Percentiles rank a stretch among this genome's conserved stretches.
Conservation (phyloP, 2,329 filamentous ascomycete genomes). For the Chaetothyriales sp. region DNA sequence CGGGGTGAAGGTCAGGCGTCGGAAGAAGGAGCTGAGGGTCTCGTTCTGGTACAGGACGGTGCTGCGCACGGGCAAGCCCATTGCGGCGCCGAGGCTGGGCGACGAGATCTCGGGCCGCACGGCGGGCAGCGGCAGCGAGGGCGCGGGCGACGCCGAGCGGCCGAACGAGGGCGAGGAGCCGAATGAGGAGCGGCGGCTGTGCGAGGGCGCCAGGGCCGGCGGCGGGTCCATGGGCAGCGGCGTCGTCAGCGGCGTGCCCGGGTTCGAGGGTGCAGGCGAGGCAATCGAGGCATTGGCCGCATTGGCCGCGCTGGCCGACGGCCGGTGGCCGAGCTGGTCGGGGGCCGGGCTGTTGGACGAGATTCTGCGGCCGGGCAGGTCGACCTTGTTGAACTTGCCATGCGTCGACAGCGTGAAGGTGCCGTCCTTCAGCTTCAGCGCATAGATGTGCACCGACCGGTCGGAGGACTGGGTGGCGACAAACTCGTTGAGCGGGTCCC, state of each 20-base stretch:
- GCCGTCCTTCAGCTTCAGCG: constrained; percentile 87
- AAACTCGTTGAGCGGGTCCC: constrained; percentile 96
- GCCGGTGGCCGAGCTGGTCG: constrained; percentile 60
- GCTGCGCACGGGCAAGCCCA: constrained; percentile 58
- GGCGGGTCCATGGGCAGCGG: constrained; percentile 84
- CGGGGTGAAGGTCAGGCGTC: constrained; percentile 82
- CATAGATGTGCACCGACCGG: constrained; percentile 94
- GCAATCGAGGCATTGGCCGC: constrained; percentile 45
- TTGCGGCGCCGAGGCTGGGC: constrained; percentile 45
- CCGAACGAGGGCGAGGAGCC: constrained; percentile 61
- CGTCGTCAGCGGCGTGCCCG: constrained; percentile 81
- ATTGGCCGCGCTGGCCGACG: constrained; percentile 30
- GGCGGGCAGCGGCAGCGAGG: constrained; percentile 82
- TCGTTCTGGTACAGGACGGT: constrained; percentile 91
- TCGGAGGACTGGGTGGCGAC: constrained; percentile 97
- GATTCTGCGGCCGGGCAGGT: constrained; percentile 79
- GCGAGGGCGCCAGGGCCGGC: constrained; percentile 58
- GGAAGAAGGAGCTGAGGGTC: constrained; percentile 92
- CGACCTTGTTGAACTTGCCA: constrained; percentile 76
- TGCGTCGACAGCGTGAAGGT: constrained; percentile 73
- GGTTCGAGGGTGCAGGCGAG: constrained; percentile 79
- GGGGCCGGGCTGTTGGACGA: constrained; percentile 87
- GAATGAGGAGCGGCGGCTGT: constrained; percentile 90
- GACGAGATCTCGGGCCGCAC: constrained; percentile 91
- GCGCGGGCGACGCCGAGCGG: constrained; percentile 82